Evolutionary conservation across 2,329 filamentous ascomycete genomes (phyloP).

Genomic region (Aspergillus jensenii): DNA sequence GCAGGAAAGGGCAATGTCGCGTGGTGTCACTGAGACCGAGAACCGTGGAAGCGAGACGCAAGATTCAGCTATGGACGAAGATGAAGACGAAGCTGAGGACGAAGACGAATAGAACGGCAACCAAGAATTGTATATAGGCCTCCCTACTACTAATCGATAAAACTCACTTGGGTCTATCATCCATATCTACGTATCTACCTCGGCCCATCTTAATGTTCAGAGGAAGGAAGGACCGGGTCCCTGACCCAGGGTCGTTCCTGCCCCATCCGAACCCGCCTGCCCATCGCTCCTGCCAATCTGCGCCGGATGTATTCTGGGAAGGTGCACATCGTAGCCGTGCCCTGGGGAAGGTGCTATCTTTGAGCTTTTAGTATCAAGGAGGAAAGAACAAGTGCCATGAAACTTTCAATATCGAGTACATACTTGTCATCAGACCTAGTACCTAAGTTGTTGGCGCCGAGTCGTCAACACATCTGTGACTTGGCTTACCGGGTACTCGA

Average conservation of each 20-base stretch:
- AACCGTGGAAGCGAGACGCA: neutral
- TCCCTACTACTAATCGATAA: neutral
- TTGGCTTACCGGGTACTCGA: neutral
- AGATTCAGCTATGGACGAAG: neutral
- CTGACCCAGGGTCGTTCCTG: neutral
- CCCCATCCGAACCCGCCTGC: neutral
- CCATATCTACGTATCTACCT: neutral
- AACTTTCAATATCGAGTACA: neutral
- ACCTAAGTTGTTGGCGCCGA: neutral
- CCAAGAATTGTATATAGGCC: neutral
- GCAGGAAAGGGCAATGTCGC: conserved; percentile 16
- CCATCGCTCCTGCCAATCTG: neutral
- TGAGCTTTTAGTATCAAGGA: neutral
- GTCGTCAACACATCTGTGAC: neutral
- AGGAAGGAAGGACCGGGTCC: neutral
- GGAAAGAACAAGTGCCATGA: neutral
- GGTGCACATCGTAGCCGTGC: neutral
- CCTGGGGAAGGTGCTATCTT: neutral
- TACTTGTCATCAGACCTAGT: neutral
- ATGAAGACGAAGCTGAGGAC: neutral
- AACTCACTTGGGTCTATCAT: neutral
- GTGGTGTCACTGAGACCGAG: neutral
- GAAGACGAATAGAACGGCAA: neutral
- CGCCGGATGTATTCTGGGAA: neutral
- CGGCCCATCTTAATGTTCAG: no score